phyloP scores from a whole-genome alignment of 371 early-diverging fungal species.

The Massospora cicadina region DNA sequence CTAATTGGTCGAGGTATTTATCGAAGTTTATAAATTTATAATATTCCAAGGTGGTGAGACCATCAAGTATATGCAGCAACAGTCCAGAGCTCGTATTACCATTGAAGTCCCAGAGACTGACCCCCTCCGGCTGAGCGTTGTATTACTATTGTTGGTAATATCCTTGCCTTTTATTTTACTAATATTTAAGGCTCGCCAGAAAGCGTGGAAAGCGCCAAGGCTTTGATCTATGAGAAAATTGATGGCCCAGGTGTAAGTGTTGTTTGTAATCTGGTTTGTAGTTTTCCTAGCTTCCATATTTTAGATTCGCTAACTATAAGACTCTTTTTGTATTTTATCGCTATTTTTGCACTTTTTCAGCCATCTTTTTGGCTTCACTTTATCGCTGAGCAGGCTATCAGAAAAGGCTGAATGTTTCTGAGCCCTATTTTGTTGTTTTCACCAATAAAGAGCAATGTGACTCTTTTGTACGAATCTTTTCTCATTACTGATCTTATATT shows the following conservation, averaged over 20 bases:
- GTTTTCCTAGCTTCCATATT: too few relatives aligned
- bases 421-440: neutral
- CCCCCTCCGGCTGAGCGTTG: constrained; percentile 19
- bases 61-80: constrained; percentile 60
- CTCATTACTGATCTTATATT: neutral
- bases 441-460: neutral
- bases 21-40: too few relatives aligned
- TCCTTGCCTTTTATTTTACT: constrained; percentile 1
- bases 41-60: constrained; percentile 69
- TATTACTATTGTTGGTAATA: constrained; percentile 14
- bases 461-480: neutral
- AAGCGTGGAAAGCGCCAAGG: constrained; percentile 13
- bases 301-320: too few relatives aligned
- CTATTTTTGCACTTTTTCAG: too few relatives aligned
- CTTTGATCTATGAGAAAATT: constrained; percentile 15
- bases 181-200: constrained; percentile 13
- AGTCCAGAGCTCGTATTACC: constrained; percentile 63
- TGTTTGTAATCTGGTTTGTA: too few relatives aligned
- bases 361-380: too few relatives aligned
- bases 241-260: constrained; percentile 9
- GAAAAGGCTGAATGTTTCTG: too few relatives aligned
- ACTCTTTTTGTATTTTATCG: too few relatives aligned
- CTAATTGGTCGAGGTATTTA: constrained; percentile 51
- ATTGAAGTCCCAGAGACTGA: constrained; percentile 33
- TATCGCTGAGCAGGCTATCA: too few relatives aligned